Evolutionary conservation across 768 basidiomycete genomes (phyloP).

Genomic region (Serendipita indica): DNA sequence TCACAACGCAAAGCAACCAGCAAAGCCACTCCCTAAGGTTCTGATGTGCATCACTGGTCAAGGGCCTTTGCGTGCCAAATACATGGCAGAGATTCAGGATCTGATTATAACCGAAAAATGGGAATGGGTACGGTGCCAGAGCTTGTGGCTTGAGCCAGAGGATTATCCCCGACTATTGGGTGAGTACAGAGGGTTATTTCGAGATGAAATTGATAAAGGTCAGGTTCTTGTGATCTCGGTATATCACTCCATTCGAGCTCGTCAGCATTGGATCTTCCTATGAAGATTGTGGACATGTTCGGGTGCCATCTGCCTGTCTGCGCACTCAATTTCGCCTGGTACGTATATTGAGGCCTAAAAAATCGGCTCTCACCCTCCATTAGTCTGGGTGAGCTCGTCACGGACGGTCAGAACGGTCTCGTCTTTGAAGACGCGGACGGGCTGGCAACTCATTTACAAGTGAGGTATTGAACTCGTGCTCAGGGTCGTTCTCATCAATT

Average conservation of each 20-base stretch:
- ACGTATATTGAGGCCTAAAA: constrained; percentile 16
- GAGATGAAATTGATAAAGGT: neutral
- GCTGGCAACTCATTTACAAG: constrained; percentile 60
- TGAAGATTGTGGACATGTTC: constrained; percentile 99
- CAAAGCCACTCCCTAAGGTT: constrained; percentile 47
- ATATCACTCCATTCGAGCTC: constrained; percentile 84
- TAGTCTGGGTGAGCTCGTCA: constrained; percentile 78
- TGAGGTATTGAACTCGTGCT: constrained; percentile 22
- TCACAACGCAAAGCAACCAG: constrained; percentile 15
- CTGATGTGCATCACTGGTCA: constrained; percentile 83
- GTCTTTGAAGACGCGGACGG: constrained; percentile 54
- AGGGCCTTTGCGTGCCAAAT: constrained; percentile 57
- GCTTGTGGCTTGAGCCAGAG: constrained; percentile 74
- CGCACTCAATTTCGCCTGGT: constrained; percentile 79
- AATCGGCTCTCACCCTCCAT: neutral
- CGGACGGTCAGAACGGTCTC: constrained; percentile 68
- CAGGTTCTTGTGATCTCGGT: constrained; percentile 84
- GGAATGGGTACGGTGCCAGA: constrained; percentile 63
- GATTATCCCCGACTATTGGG: constrained; percentile 86
- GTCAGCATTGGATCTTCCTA: constrained; percentile 82
- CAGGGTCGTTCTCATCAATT: neutral
- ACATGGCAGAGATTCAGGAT: constrained; percentile 52
- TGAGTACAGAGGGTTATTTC: constrained; percentile 20
- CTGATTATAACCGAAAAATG: constrained; percentile 44
- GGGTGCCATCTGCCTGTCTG: constrained; percentile 91